Conservation (phyloP, 169 alveolate species). For the Plasmodium yoelii region DNA sequence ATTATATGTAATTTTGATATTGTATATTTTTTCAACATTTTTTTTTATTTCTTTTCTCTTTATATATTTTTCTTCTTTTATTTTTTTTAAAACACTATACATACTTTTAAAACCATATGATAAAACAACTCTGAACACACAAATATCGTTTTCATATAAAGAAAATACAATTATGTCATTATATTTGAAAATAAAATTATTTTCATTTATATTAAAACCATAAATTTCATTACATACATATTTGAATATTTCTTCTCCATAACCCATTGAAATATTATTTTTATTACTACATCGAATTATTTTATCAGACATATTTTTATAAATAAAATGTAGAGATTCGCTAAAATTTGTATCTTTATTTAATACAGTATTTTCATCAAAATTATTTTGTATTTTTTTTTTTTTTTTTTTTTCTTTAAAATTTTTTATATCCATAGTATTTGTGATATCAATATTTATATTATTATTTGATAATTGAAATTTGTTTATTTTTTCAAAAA, state of each 20-base stretch:
- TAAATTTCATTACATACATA: conserved; percentile 44
- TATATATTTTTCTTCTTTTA: background rate
- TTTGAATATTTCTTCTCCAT: conserved; percentile 69
- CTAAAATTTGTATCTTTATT: background rate
- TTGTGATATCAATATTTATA: background rate
- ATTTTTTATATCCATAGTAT: background rate
- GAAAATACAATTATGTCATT: conserved; percentile 54
- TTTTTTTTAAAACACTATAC: conserved; percentile 43
- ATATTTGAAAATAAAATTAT: conserved; percentile 21
- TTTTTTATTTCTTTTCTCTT: background rate
- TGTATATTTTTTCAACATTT: conserved; percentile 1
- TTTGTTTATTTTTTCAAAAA: conserved; percentile 6
- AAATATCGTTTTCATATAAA: conserved; percentile 6
- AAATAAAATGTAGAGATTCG: background rate
- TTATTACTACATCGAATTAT: conserved; percentile 22
- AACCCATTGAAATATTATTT: conserved; percentile 68
- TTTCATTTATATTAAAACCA: conserved; percentile 15
- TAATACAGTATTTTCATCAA: background rate
- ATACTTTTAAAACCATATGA: conserved; percentile 72
- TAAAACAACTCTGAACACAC: conserved; percentile 50
- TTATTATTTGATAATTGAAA: background rate
- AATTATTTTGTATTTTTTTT: background rate
- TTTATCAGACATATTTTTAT: conserved; percentile 8
- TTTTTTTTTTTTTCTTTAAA: background rate
- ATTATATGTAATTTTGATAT: conserved; percentile 33